These are phyloP conservation scores for Ceratobasidium sp. DNA, from an alignment of 1,284 basidiomycete genomes.

Conservation along the genomic window DNA sequence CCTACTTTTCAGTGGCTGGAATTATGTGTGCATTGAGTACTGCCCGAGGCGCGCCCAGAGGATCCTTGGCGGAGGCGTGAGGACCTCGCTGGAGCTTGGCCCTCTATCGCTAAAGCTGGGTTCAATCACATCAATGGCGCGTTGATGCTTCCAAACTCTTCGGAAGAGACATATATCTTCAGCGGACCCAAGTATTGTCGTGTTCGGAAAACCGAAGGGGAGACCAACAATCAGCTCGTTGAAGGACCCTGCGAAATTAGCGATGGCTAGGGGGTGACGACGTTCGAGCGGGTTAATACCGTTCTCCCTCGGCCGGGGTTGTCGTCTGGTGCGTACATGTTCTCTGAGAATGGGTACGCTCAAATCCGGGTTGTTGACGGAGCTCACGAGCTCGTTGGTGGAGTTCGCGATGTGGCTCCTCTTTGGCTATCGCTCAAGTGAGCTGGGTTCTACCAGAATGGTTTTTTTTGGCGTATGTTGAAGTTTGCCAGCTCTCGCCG, in stretches of 20 bases:
- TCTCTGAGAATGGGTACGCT: slow-evolving; percentile 9
- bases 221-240: slow-evolving; percentile 14
- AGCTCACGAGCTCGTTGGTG: not conserved
- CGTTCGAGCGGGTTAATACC: slow-evolving; percentile 17
- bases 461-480: not conserved
- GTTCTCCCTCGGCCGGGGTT: slow-evolving; percentile 15
- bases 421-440: slow-evolving; percentile 16
- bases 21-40: too few relatives aligned
- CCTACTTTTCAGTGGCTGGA: slow-evolving; percentile 34
- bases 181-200: slow-evolving; percentile 26
- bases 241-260: slow-evolving; percentile 23
- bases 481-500: too few relatives aligned
- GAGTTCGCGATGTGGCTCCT: not conserved
- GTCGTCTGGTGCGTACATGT: slow-evolving; percentile 1
- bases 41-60: slow-evolving; percentile 13
- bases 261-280: not conserved
- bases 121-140: slow-evolving; percentile 22
- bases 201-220: slow-evolving; percentile 25
- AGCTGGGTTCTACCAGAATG: slow-evolving; percentile 28
- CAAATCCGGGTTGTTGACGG: slow-evolving; percentile 9
- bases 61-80: slow-evolving; percentile 12
- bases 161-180: slow-evolving; percentile 28
- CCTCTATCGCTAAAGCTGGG: slow-evolving; percentile 21
- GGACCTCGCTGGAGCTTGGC: slow-evolving; percentile 9
- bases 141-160: not conserved